Evolutionary conservation across 139 green algal species (phyloP), one percentile per base, ranked within the genome.

Genomic region (Ettlia oleoabundans): DNA sequence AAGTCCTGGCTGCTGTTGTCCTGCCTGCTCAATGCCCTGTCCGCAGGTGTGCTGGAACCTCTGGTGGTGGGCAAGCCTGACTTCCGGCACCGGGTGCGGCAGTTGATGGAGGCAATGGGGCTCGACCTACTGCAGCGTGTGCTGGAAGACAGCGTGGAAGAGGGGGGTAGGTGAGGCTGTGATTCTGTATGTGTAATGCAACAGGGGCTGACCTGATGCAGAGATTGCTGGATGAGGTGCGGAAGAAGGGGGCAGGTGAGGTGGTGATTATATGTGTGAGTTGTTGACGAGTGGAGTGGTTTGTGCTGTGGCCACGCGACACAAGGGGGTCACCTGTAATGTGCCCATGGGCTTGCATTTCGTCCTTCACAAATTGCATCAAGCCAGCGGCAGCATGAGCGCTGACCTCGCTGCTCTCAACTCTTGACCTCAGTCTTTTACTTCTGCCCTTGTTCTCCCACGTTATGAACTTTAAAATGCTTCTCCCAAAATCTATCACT

Each of bases 171-270:
- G 74, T 0, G 74, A 0, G 74, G n/a, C n/a, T n/a, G n/a, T n/a
- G n/a, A n/a, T n/a, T n/a, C n/a, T n/a, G n/a, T n/a, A n/a, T n/a
- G n/a, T n/a, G n/a, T 37, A 37, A 5, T 37, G 78, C 81, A 19
- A 91, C 93, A 87, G 66, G 71, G 0, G 30, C 66, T 0, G 90
- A 92, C 84, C 83, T 93, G 61, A 81, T 92, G 73, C 78, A 84
- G 13, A 62, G 90, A 3, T 78, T 93, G 18, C 22, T 82, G 47
- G 37, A 88, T 67, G 85, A 90, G 28, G 81, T 2, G 72, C 77
- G 0, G 72, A 82, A 24, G 61, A 81, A 33, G 19, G 28, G 63
- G 32, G 63, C 28, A 70, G 63, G 8, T 24, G 28, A 70, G 63
- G 26, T 10, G n/a, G 63, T 4, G 63, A 6, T 18, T 15, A n/a